Percentiles rank a stretch among this genome's conserved stretches.
These are phyloP conservation scores for Eucalyptus brandiana DNA, from an alignment of 345 rosid species.

Conservation along the genomic window DNA sequence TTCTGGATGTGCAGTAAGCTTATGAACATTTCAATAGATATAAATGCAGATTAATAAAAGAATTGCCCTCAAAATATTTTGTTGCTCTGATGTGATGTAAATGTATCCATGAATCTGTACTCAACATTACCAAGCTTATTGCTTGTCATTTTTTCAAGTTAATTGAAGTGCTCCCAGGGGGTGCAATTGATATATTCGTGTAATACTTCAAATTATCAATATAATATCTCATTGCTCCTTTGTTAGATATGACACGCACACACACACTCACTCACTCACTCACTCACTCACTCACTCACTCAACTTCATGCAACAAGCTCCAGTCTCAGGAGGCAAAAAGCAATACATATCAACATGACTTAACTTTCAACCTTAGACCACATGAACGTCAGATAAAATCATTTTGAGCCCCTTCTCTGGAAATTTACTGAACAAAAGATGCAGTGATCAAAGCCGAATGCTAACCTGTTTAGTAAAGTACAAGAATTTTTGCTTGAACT, in stretches of 20 bases:
- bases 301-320: not conserved
- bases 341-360: not conserved
- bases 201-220: not conserved
- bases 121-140: not conserved
- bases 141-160: not conserved
- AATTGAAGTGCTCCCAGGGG: not conserved
- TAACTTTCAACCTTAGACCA: not conserved
- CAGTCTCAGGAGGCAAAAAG: not conserved
- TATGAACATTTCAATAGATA: not conserved
- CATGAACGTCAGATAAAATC: not conserved
- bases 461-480: constrained; percentile 84
- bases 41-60: not conserved
- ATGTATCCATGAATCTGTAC: not conserved
- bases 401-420: not conserved
- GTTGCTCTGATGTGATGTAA: not conserved
- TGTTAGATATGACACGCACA: not conserved
- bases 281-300: no score
- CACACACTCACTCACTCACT: no score
- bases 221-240: not conserved
- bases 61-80: not conserved
- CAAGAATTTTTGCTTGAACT: constrained; percentile 64
- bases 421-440: not conserved
- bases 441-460: not conserved
- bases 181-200: not conserved
- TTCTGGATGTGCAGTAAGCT: not conserved